Evolutionary conservation across 73 alveolate species (phyloP), one percentile per base, ranked within the genome.

Genomic region (Stentor roeselii): DNA sequence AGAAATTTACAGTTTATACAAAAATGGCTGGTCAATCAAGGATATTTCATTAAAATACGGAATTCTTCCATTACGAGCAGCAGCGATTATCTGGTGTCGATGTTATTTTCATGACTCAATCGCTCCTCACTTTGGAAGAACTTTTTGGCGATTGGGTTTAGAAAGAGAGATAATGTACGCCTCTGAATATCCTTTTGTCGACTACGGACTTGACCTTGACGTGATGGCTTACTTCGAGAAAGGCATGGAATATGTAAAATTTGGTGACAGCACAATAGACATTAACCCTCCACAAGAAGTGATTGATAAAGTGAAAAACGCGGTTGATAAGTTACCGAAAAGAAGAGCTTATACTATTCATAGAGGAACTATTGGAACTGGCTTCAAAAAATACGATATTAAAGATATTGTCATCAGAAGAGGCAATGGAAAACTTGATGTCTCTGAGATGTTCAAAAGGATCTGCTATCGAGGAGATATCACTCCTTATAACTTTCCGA

Each of bases 11-110:
- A 78, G 74, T 1, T 50, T 78, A 6, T 93, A 89, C 77, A 84
- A 78, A 41, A 78, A 82, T 34, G 98, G 98, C 4, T 67, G 76
- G 91, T 88, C 91, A 36, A 86, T 91, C 3, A 88, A 90, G 37
- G 95, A 93, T 50, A 32, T 93, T 21, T 59, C 90, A 3, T 38
- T 91, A 2, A 82, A 84, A 75, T 93, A 77, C 84, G 98, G 98
- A 14, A 93, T 93, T 3, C 75, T 93, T 32, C 96, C 96, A 3
- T 78, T 86, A 58, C 88, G 98, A 89, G 98, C 87, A 27, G 84
- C 82, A 61, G 98, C 98, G 30, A 75, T 92, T 0, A 42, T 91
- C n/a, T 90, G 86, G 80, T 39, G 77, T 60, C 86, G 85, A 87
- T 61, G 86, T 59, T 84, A 87, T 36, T 93, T 88, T 85, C 89